Evolutionary conservation across 768 basidiomycete genomes (phyloP).

Genomic region (Collybia sordida): DNA sequence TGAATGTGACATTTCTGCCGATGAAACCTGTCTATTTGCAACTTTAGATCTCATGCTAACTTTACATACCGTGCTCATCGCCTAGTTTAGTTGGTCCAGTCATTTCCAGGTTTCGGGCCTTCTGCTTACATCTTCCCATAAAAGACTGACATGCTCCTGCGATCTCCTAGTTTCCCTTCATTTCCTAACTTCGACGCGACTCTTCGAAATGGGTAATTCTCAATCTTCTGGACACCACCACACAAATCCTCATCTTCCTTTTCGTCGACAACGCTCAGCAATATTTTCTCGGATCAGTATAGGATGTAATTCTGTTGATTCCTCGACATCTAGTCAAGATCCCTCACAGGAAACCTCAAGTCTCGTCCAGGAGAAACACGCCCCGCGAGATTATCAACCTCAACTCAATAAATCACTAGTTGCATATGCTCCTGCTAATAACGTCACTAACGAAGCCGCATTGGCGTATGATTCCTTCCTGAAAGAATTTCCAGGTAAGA

Average conservation of each 20-base stretch:
- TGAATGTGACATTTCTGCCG: slow-evolving; percentile 16
- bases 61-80: slow-evolving; percentile 11
- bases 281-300: slow-evolving; percentile 39
- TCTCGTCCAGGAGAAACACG: slow-evolving; percentile 28
- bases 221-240: slow-evolving; percentile 19
- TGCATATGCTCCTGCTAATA: slow-evolving; percentile 24
- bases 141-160: slow-evolving; percentile 5
- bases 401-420: slow-evolving; percentile 17
- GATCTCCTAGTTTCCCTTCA: background rate
- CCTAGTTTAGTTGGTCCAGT: slow-evolving; percentile 12
- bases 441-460: slow-evolving; percentile 33
- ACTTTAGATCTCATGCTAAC: slow-evolving; percentile 7
- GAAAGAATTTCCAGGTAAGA: slow-evolving; percentile 35
- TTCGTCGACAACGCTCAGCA: slow-evolving; percentile 32
- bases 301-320: slow-evolving; percentile 34
- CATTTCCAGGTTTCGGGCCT: slow-evolving; percentile 2
- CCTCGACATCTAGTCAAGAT: slow-evolving; percentile 31
- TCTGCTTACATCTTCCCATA: slow-evolving; percentile 7
- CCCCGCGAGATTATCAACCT: slow-evolving; percentile 20
- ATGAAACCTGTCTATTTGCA: slow-evolving; percentile 2
- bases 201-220: slow-evolving; percentile 30
- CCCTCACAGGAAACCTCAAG: slow-evolving; percentile 40
- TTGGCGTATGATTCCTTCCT: slow-evolving; percentile 52
- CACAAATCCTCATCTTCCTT: slow-evolving; percentile 16
- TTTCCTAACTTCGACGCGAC: background rate